phyloP scores from a whole-genome alignment of 1,284 basidiomycete species.

The Rhizoctonia solani region DNA sequence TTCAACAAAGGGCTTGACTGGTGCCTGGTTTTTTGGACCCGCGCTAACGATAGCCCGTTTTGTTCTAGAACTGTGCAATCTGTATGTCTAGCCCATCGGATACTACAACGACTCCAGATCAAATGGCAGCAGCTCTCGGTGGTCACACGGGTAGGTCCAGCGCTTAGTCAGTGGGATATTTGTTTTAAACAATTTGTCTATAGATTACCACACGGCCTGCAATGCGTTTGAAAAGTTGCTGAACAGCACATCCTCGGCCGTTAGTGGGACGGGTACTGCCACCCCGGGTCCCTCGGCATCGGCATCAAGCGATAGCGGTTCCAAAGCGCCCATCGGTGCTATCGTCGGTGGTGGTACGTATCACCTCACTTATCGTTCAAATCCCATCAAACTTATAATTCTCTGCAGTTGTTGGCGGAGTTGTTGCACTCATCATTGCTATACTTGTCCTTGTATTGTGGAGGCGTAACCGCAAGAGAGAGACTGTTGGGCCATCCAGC shows the following conservation, averaged over 20 bases:
- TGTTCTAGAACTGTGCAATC: slow-evolving; percentile 18
- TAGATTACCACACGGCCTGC: slow-evolving; percentile 10
- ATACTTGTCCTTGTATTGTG: neutral
- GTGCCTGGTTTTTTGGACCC: neutral
- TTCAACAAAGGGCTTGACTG: no score
- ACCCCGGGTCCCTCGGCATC: neutral
- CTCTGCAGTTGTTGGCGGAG: slow-evolving; percentile 1
- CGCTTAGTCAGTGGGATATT: neutral
- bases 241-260: slow-evolving; percentile 1
- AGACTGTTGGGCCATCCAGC: neutral
- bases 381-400: neutral
- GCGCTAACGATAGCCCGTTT: neutral
- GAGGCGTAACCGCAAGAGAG: neutral
- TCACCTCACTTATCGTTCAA: neutral
- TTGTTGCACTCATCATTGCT: neutral
- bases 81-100: slow-evolving; percentile 24
- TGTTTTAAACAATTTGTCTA: neutral
- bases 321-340: slow-evolving; percentile 17
- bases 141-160: slow-evolving; percentile 1
- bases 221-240: slow-evolving; percentile 2
- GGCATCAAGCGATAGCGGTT: neutral
- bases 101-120: slow-evolving; percentile 7
- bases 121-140: slow-evolving; percentile 10
- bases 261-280: neutral
- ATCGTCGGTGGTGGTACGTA: slow-evolving; percentile 28